A percentile compares a stretch with the other conserved stretches of the same genome.
Conservation (phyloP, 768 basidiomycete genomes). For the Arthromyces matolae region DNA sequence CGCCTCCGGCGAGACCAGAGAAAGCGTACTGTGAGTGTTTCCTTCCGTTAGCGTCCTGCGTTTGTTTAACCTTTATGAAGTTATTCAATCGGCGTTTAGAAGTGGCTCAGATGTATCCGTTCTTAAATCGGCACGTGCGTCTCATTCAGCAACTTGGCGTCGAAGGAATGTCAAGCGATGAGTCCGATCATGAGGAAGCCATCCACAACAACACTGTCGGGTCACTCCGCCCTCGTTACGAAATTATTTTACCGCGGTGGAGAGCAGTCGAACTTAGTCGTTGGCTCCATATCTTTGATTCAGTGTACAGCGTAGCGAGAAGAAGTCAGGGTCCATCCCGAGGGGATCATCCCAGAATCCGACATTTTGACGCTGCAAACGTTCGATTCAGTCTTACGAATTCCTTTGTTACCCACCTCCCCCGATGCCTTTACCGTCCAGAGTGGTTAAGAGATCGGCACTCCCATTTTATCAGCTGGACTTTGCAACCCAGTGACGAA, state of each 20-base stretch:
- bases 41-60: no score
- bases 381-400: constrained; percentile 2
- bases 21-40: no score
- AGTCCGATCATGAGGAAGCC: constrained; percentile 15
- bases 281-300: constrained; percentile 19
- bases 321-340: not conserved
- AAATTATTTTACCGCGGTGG: constrained; percentile 14
- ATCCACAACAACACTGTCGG: not conserved
- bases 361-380: not conserved
- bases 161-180: constrained; percentile 25
- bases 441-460: no score
- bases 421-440: constrained; percentile 14
- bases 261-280: constrained; percentile 9
- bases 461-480: no score
- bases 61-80: no score
- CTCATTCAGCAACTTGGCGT: constrained; percentile 19
- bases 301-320: constrained; percentile 9
- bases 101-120: constrained; percentile 1
- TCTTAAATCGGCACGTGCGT: constrained; percentile 10
- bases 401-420: constrained; percentile 14
- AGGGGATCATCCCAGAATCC: constrained; percentile 12
- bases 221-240: constrained; percentile 2
- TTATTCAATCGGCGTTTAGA: constrained; percentile 8
- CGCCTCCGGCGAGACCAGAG: no score
- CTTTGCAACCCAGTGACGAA: no score